These are phyloP conservation scores for Podaxis rugospora DNA, from an alignment of 768 basidiomycete species.

Conservation along the genomic window DNA sequence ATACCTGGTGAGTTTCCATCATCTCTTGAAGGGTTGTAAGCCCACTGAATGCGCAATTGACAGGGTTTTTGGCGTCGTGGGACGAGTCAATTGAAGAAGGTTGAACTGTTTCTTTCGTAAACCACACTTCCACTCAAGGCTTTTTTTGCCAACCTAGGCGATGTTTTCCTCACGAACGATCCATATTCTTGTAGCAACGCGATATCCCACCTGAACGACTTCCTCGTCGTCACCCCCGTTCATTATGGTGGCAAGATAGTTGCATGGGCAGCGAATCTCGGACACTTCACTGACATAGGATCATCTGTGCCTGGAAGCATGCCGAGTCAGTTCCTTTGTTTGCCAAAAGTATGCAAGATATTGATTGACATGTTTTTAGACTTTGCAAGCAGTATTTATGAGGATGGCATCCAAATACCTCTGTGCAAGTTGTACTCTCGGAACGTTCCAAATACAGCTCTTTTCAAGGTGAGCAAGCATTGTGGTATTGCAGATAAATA, in stretches of 20 bases:
- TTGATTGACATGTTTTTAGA: not conserved
- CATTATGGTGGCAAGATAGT: conserved; percentile 22
- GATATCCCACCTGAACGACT: conserved; percentile 27
- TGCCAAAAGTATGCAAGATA: not conserved
- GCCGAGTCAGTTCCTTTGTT: conserved; percentile 12
- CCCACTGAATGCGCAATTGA: not conserved
- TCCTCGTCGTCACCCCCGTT: conserved; percentile 24
- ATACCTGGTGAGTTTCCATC: conserved; percentile 17
- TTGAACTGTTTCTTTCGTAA: not conserved
- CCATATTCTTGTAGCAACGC: conserved; percentile 23
- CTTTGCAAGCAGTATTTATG: conserved; percentile 19
- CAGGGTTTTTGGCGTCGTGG: conserved; percentile 24
- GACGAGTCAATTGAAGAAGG: conserved; percentile 26
- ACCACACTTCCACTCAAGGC: not conserved
- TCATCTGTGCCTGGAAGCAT: conserved; percentile 19
- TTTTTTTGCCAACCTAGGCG: not conserved
- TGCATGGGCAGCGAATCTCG: conserved; percentile 26
- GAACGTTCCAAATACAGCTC: conserved; percentile 21
- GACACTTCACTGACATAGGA: conserved; percentile 25
- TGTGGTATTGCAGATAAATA: no score
- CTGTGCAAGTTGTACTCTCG: conserved; percentile 22
- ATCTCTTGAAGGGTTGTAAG: not conserved
- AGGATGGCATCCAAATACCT: conserved; percentile 26
- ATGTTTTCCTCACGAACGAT: conserved; percentile 25
- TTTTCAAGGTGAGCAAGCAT: conserved; percentile 17